Base-by-base conservation (phyloP, 2,329 filamentous ascomycete genomes). In the Penicillium sp. region DNA sequence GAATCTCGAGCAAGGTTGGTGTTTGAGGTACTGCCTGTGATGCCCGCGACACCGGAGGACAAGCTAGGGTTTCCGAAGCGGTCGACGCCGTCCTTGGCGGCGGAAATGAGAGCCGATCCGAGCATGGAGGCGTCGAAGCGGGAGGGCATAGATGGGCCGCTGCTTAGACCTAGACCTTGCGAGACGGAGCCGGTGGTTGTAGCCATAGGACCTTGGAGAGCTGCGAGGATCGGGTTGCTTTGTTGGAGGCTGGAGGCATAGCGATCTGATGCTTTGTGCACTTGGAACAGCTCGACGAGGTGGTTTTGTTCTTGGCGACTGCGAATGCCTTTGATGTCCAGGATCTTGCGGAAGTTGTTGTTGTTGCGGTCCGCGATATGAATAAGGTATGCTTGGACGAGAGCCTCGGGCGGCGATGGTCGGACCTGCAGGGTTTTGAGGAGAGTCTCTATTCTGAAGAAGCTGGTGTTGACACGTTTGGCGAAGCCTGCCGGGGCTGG, bases 351-450 rank as follows among this genome's bases (percentile, higher is more conserved):
- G 80, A 98, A 98, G 72, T 98, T 98, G 63, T 83, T 81, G 67
- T 97, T 93, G 56, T 87, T 95, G 48, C 88, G 85, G 75, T 98
- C 93, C 58, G 83, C 90, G 57, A 98, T 93, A 72, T 97, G 93
- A 69, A 97, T 95, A 29, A 98, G 83, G 68, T 98, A 98, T 29
- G 93, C 93, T 73, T 97, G 92, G 0, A 98, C 91, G 3, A 98
- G 81, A 1, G 89, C 92, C 75, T 98, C 93, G 0, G 92, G 88
- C 0, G 93, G 93, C 4, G 87, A 88, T 2, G 91, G 84, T 25
- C 89, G 89, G 42, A 98, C 92, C 76, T 98, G 93, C 3, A 98
- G 81, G 2, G 93, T 97, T 72, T 98, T 98, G 61, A 98, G 85
- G 20, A 98, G 81, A 0, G 89, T 88, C 64, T 97, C 92, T 57